phyloP scores from a whole-genome alignment of 1,284 basidiomycete species.

The Phenoliferia sp. region DNA sequence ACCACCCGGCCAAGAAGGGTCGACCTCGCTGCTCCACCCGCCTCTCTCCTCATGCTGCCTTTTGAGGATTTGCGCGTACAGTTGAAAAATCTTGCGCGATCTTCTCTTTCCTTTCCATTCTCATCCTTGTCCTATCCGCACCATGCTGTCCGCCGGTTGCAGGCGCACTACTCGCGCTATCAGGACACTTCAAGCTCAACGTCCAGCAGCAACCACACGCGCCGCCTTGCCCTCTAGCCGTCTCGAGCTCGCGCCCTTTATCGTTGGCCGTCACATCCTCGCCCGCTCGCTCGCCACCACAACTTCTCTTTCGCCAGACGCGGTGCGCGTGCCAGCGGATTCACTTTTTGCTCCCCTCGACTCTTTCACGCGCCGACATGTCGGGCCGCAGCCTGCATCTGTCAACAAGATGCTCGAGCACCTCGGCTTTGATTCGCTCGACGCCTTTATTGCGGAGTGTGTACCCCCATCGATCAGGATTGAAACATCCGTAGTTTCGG shows the following conservation, averaged over 20 bases:
- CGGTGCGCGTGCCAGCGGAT: constrained; percentile 35
- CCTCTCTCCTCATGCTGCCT: background rate
- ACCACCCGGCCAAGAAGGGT: too few species aligned
- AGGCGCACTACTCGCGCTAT: background rate
- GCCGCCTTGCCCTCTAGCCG: background rate
- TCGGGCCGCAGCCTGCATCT: constrained; percentile 77
- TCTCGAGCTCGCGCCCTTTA: background rate
- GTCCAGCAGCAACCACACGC: background rate
- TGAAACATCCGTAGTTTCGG: constrained; percentile 56
- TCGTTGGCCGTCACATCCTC: background rate
- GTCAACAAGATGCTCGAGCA: constrained; percentile 69
- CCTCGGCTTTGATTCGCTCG: constrained; percentile 78
- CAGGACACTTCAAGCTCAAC: too few species aligned
- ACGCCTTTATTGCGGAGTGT: constrained; percentile 73
- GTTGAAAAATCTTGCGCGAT: background rate
- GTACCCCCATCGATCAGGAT: constrained; percentile 77
- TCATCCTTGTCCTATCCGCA: too few species aligned
- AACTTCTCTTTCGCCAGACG: constrained; percentile 9
- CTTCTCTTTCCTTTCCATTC: background rate
- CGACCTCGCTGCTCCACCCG: background rate
- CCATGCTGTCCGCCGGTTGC: background rate
- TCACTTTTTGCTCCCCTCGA: constrained; percentile 66
- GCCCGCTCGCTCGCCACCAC: constrained; percentile 22
- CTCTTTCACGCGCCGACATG: constrained; percentile 79
- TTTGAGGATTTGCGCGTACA: background rate